Evolutionary conservation across 768 basidiomycete species (phyloP).

Genomic region (Russula foetens): DNA sequence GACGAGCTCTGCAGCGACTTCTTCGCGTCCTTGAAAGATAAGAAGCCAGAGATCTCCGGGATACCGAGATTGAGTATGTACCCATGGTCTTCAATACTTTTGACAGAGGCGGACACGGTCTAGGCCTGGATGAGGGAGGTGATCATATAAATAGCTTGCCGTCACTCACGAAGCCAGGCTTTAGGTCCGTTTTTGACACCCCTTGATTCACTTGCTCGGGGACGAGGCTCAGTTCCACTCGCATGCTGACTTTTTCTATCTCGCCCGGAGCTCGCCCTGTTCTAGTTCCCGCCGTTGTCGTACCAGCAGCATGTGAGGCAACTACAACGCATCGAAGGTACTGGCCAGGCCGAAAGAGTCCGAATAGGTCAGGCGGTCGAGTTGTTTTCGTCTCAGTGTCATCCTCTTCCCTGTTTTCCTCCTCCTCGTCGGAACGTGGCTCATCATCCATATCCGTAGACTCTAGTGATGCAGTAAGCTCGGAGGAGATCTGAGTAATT

Average conservation of each 20-base stretch:
- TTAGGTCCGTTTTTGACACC: slow-evolving; percentile 70
- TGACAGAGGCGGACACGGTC: slow-evolving; percentile 70
- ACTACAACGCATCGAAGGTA: slow-evolving; percentile 77
- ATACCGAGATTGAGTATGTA: slow-evolving; percentile 85
- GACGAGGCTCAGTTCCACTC: slow-evolving; percentile 77
- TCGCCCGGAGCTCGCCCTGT: slow-evolving; percentile 62
- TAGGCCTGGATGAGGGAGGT: slow-evolving; percentile 25
- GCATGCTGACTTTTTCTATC: slow-evolving; percentile 54
- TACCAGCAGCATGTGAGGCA: slow-evolving; percentile 57
- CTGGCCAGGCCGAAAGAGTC: slow-evolving; percentile 78
- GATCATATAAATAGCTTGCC: slow-evolving; percentile 1
- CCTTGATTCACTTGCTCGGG: slow-evolving; percentile 83
- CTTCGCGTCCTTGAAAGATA: slow-evolving; percentile 66
- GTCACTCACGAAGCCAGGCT: slow-evolving; percentile 60
- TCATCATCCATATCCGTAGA: slow-evolving; percentile 44
- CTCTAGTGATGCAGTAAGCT: slow-evolving; percentile 68
- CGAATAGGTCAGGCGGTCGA: slow-evolving; percentile 55
- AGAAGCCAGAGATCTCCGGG: slow-evolving; percentile 70
- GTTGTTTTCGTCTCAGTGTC: slow-evolving; percentile 26
- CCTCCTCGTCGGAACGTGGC: slow-evolving; percentile 39
- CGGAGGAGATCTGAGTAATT: slow-evolving; percentile 82
- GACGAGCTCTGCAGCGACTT: slow-evolving; percentile 29
- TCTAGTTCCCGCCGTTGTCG: slow-evolving; percentile 42
- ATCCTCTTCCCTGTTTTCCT: slow-evolving; percentile 37
- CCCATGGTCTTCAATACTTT: slow-evolving; percentile 90